Evolutionary conservation across 2,329 filamentous ascomycete genomes (phyloP).

Genomic region (Trichoderma breve): DNA sequence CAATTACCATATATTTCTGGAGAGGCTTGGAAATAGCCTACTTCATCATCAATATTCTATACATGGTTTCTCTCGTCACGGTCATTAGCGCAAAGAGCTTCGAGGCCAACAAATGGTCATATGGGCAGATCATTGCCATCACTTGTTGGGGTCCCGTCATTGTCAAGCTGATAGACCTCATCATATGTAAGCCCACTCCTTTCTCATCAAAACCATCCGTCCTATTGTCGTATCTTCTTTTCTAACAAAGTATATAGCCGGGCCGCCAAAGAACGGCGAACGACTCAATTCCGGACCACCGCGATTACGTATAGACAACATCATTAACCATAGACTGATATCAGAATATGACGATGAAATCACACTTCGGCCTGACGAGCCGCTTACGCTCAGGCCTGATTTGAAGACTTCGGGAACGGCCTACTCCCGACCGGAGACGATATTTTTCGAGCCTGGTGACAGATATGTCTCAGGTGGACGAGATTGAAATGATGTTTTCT

Average conservation of each 20-base stretch:
- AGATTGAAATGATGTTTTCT: neutral
- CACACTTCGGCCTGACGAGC: neutral
- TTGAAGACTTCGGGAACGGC: neutral
- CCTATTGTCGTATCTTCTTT: neutral
- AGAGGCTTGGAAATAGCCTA: constrained; percentile 37
- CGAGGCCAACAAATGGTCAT: constrained; percentile 36
- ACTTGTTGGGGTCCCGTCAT: constrained; percentile 42
- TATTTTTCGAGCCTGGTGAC: constrained; percentile 13
- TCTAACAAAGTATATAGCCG: constrained; percentile 32
- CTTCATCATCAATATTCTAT: constrained; percentile 40
- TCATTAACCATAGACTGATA: constrained; percentile 35
- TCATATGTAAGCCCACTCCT: constrained; percentile 33
- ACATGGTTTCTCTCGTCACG: constrained; percentile 37
- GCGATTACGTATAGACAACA: constrained; percentile 39
- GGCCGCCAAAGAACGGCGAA: constrained; percentile 38
- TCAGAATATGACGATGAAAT: neutral
- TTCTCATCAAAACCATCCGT: too few relatives aligned
- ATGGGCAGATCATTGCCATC: constrained; percentile 41
- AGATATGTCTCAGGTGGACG: neutral
- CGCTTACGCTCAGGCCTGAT: neutral
- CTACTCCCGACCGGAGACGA: constrained; percentile 1
- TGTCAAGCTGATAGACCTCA: constrained; percentile 39
- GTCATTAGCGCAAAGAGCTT: constrained; percentile 39
- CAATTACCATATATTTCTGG: constrained; percentile 35
- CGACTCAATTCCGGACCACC: constrained; percentile 38